Base-by-base conservation (phyloP, 2,329 filamentous ascomycete species). In the Penicillium sp. region DNA sequence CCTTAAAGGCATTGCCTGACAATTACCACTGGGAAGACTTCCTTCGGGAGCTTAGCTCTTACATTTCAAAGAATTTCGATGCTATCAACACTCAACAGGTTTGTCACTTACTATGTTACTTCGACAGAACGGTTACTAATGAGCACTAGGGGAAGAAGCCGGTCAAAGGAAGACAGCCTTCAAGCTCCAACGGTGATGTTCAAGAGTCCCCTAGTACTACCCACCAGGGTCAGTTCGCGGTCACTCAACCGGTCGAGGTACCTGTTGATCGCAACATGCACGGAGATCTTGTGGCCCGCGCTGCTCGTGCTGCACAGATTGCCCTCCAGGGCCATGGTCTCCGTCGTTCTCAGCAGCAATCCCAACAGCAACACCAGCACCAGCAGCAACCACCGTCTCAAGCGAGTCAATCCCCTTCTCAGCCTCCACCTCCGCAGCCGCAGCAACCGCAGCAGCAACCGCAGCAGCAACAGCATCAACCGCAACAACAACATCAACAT, bases 1-100 rank as follows among this genome's bases (percentile, higher is more conserved):
- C 74, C 4, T 67, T 79, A 47, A 72, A 72, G 45, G 72, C 76
- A 21, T 65, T 87, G 33, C 80, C 80, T 0, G 78, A 82, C 57
- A 84, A 81, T 61, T 86, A 85, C 60, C 77, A 79, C 28, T 87
- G 85, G 85, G 80, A 81, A 46, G 81, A 85, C 52, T 86, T 87
- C 52, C 70, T 86, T 15, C 76, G 78, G 21, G 81, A 84, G 54
- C 76, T 86, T 15, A 81, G 79, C 43, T 74, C 73, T 12, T 83
- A 84, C 65, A 76, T 87, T 44, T 78, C 75, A 47, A 83, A 84
- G 62, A 81, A 81, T 51, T 79, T 83, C 51, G 81, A 83, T 51
- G 67, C 74, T 12, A 75, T 81, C 44, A 73, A 76, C 49, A 72
- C 72, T n/a, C 76, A 74, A 56, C 75, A 74, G 63, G 76, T 80